A percentile compares a stretch with the other conserved stretches of the same genome.
phyloP scores from a whole-genome alignment of 441 rosid species.

The Adansonia gregorii region DNA sequence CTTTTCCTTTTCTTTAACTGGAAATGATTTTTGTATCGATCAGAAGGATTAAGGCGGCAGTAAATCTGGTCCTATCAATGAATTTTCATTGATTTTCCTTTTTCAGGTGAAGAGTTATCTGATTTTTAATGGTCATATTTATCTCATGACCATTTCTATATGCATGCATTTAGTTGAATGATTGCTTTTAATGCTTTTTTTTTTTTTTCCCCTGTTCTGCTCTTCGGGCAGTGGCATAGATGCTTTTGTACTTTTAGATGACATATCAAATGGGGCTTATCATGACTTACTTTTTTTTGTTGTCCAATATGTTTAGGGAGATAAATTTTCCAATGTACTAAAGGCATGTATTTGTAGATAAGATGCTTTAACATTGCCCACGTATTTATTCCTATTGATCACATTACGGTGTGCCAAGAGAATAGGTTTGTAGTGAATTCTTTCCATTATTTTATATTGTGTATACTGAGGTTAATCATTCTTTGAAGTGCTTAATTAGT shows the following conservation, averaged over 20 bases:
- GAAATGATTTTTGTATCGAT: not conserved
- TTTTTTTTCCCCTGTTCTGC: not conserved
- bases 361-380: not conserved
- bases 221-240: not conserved
- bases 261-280: not conserved
- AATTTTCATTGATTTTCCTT: not conserved
- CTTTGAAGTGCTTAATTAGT: not conserved
- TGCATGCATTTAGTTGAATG: not conserved
- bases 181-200: not conserved
- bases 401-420: not conserved
- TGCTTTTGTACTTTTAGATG: not conserved
- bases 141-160: not conserved
- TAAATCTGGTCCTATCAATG: not conserved
- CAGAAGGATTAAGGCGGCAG: not conserved
- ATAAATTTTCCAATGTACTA: not conserved
- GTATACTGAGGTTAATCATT: not conserved
- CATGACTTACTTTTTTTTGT: not conserved
- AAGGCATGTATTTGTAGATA: constrained; percentile 2
- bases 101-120: not conserved
- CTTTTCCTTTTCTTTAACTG: not conserved
- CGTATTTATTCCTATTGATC: not conserved
- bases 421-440: not conserved
- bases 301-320: not conserved
- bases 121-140: not conserved
- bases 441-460: not conserved